These are phyloP conservation scores for Populus tremula DNA, from an alignment of 345 rosid genomes.

Conservation along the genomic window DNA sequence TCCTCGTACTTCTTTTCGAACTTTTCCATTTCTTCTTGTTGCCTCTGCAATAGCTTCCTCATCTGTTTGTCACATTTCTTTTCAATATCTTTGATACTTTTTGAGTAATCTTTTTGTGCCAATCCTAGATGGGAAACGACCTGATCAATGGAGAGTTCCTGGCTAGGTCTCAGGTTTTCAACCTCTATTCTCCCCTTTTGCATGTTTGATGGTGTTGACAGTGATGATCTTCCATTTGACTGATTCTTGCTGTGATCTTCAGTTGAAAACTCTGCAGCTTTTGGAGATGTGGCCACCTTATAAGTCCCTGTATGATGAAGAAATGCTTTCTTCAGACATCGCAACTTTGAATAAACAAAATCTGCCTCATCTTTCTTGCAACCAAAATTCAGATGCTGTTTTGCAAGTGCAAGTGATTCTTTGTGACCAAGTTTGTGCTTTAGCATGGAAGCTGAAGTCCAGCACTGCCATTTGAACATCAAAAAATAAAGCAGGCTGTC, in stretches of 20 bases:
- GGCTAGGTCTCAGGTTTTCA: slow-evolving; percentile 23
- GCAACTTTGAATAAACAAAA: slow-evolving; percentile 49
- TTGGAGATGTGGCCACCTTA: slow-evolving; percentile 25
- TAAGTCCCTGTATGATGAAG: slow-evolving; percentile 30
- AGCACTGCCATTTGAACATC: slow-evolving; percentile 52
- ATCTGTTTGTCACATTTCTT: slow-evolving; percentile 49
- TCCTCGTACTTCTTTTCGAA: slow-evolving; percentile 38
- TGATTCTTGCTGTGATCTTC: slow-evolving; percentile 24
- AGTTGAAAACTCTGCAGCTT: slow-evolving; percentile 25
- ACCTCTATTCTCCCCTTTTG: slow-evolving; percentile 24
- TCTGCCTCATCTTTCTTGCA: slow-evolving; percentile 72
- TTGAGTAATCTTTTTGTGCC: slow-evolving; percentile 45
- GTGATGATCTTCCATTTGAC: slow-evolving; percentile 26
- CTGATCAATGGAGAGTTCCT: slow-evolving; percentile 32
- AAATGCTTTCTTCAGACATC: slow-evolving; percentile 59
- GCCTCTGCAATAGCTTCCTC: slow-evolving; percentile 42
- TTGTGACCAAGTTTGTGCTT: slow-evolving; percentile 58
- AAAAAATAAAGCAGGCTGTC: slow-evolving; percentile 3
- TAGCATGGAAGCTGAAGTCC: slow-evolving; percentile 75
- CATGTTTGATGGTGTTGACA: slow-evolving; percentile 9
- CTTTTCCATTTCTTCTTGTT: slow-evolving; percentile 41
- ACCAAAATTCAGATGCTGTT: slow-evolving; percentile 50
- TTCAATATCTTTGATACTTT: slow-evolving; percentile 46
- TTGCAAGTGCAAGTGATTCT: slow-evolving; percentile 67
- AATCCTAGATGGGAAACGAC: slow-evolving; percentile 30